Evolutionary conservation across 2,329 filamentous ascomycete genomes (phyloP).

Genomic region (Penicillium sp.): DNA sequence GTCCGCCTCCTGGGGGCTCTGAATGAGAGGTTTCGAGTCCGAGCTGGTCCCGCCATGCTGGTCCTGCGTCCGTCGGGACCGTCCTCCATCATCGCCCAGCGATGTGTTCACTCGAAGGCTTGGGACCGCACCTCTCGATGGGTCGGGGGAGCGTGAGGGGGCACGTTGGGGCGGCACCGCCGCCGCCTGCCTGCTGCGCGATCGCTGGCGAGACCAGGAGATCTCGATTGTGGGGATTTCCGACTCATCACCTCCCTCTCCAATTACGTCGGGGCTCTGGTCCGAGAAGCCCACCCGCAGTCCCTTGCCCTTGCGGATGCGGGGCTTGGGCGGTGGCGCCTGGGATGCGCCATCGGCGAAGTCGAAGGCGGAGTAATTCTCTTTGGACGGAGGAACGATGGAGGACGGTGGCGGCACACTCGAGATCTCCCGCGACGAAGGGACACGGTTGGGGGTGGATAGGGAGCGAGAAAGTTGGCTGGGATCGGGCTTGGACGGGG

Average conservation of each 20-base stretch:
- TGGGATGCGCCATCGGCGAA: conserved; percentile 11
- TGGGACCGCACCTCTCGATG: conserved; percentile 22
- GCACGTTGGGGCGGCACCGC: conserved; percentile 18
- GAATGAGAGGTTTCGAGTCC: conserved; percentile 31
- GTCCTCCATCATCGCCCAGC: conserved; percentile 22
- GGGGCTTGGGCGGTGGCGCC: conserved; percentile 10
- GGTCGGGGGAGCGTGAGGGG: conserved; percentile 11
- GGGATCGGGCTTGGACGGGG: conserved; percentile 6
- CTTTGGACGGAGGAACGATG: conserved; percentile 5
- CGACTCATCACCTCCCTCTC: conserved; percentile 85
- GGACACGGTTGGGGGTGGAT: conserved; percentile 24
- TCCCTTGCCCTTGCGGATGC: conserved; percentile 66
- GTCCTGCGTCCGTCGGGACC: conserved; percentile 16
- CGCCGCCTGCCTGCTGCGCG: conserved; percentile 24
- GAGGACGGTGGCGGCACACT: conserved; percentile 12
- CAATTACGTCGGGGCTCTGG: conserved; percentile 74
- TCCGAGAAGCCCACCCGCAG: conserved; percentile 72
- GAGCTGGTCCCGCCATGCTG: conserved; percentile 15
- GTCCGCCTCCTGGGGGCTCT: conserved; percentile 38
- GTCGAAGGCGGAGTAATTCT: conserved; percentile 22
- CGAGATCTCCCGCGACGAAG: conserved; percentile 31
- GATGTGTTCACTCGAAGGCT: conserved; percentile 36
- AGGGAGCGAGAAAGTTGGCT: conserved; percentile 25
- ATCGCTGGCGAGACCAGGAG: conserved; percentile 47
- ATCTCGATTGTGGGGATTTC: conserved; percentile 70